Evolutionary conservation across 2,329 filamentous ascomycete species (phyloP), one percentile per base, ranked within the genome.

Genomic region (Xylariaceae sp.): DNA sequence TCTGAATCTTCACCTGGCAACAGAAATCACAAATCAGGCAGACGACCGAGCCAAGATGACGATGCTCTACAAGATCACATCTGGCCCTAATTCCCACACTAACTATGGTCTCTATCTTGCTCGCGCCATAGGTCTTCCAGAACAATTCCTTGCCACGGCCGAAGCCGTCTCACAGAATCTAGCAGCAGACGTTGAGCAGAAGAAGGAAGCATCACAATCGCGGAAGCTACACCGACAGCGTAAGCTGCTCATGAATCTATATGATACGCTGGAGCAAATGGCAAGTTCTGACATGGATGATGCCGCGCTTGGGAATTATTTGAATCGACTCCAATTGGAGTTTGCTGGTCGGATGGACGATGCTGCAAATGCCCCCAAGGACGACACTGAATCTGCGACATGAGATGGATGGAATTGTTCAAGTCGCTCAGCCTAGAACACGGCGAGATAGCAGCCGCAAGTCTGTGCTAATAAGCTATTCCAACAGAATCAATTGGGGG

Each of bases 51-150:
- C 66, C 1, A 76, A 72, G 22, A 83, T 94, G 62, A 85, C 72
- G 0, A 95, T 96, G 88, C 66, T 92, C 0, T 96, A 96, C 60
- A 89, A 80, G 43, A 72, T 95, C 23, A 68, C 75, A 1, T 72
- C 81, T 11, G 90, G 92, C 0, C 75, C 73, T 0, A 74, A 85
- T 1, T 62, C 75, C 36, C 77, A 86, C 35, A 65, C 76, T 29
- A 78, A 87, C 45, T 98, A 98, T 49, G 92, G 92, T 0, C 71
- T 95, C n/a, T 70, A 79, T 1, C 69, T 95, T 3, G 88, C 90
- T 0, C 75, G 76, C 19, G 72, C 87, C 0, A 68, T 92, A 16
- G 79, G 83, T 1, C 70, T 94, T 5, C 87, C 90, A 0, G 55
- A 68, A 0, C 59, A 61, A 1, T 75, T 94, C 3, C 63, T 94